A percentile compares a stretch with the other conserved stretches of the same genome.
Conservation (phyloP, 805 yeast species). For the Lachancea dasiensis region DNA sequence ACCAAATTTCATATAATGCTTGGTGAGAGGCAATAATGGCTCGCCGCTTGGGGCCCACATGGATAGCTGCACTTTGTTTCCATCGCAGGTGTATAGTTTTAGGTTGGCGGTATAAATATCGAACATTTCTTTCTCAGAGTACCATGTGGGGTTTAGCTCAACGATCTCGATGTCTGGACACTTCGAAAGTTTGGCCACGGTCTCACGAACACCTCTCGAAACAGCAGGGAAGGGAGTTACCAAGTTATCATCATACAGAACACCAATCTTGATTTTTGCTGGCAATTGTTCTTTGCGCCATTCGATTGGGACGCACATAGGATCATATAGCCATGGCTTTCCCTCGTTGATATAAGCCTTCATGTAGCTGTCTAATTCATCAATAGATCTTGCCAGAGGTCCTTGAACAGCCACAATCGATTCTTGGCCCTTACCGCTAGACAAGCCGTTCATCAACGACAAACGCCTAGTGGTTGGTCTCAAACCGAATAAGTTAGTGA, state of each 20-base stretch:
- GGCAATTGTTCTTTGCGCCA: constrained; percentile 33
- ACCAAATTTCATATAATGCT: constrained; percentile 55
- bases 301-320: constrained; percentile 32
- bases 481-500: constrained; percentile 54
- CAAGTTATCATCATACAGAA: constrained; percentile 57
- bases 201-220: constrained; percentile 47
- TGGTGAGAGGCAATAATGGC: constrained; percentile 57
- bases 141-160: constrained; percentile 28
- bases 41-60: constrained; percentile 59
- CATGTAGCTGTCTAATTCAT: constrained; percentile 68
- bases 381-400: constrained; percentile 58
- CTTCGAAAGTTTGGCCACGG: constrained; percentile 46
- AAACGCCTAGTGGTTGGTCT: constrained; percentile 57
- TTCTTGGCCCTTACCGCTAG: constrained; percentile 59
- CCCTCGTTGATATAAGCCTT: constrained; percentile 53
- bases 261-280: constrained; percentile 51
- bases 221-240: constrained; percentile 67
- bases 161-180: constrained; percentile 57
- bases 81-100: constrained; percentile 57
- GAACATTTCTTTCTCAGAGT: constrained; percentile 20
- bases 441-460: constrained; percentile 38
- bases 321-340: constrained; percentile 54
- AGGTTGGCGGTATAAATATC: constrained; percentile 17
- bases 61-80: constrained; percentile 51
- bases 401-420: constrained; percentile 61